phyloP scores from a whole-genome alignment of 1,139 yeast species.

The Nakaseomyces nivariensis region DNA sequence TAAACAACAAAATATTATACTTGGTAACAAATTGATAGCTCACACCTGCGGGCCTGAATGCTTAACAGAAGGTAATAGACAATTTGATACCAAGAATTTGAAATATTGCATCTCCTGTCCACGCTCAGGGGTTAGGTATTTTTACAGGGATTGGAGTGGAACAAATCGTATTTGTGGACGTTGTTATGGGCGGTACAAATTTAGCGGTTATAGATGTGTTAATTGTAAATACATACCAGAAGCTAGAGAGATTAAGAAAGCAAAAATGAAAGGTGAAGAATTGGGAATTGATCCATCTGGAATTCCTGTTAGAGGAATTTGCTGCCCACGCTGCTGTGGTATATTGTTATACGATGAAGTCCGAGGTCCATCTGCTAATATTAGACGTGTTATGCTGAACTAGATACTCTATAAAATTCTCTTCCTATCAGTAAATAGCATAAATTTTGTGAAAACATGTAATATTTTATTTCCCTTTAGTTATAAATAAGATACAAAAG shows the following conservation, averaged over 20 bases:
- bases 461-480: constrained; percentile 1
- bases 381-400: not conserved
- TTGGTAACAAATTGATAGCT: constrained; percentile 18
- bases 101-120: constrained; percentile 21
- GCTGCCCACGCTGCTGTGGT: constrained; percentile 19
- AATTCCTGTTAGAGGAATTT: constrained; percentile 11
- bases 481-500: constrained; percentile 3
- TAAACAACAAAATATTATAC: constrained; percentile 10
- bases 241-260: constrained; percentile 17
- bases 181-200: constrained; percentile 20
- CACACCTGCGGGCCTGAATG: constrained; percentile 14
- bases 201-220: constrained; percentile 19
- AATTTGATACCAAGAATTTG: constrained; percentile 10
- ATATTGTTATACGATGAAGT: constrained; percentile 14
- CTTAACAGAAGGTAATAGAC: constrained; percentile 12
- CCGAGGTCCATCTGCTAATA: constrained; percentile 11
- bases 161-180: constrained; percentile 18
- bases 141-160: constrained; percentile 23
- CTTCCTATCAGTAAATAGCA: not conserved
- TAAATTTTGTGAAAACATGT: not conserved
- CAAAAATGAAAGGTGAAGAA: constrained; percentile 11
- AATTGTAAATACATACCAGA: constrained; percentile 22
- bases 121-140: constrained; percentile 18
- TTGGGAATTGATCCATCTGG: constrained; percentile 5
- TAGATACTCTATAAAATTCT: not conserved